Base-by-base conservation (phyloP, 2,329 filamentous ascomycete species). In the Pezicula radicicola region DNA sequence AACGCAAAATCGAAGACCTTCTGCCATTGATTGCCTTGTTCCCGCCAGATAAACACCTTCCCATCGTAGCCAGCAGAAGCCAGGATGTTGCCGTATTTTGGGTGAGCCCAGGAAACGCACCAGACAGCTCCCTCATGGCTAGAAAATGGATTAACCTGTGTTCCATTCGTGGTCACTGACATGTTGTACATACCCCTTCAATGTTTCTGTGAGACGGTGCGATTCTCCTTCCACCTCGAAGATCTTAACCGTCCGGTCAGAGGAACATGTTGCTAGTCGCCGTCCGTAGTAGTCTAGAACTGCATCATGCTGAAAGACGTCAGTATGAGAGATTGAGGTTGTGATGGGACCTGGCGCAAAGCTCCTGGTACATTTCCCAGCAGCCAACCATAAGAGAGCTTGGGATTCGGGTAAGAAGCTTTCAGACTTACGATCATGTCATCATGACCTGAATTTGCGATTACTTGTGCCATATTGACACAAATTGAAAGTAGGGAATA, bases 221-320 rank as follows among this genome's bases (percentile, higher is more conserved):
- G 87, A 83, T 64, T 97, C 92, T 66, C 91, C 91, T 66, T 97
- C 93, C 51, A 99, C 88, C 74, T 99, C 94, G 69, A 97, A 99
- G 68, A 99, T 97, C 78, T 97, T 97, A 78, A 99, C 96, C 45
- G 93, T 97, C 70, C 94, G 92, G 75, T 99, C 94, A 60, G 93
- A 97, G 35, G 92, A 97, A 74, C 94, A 97, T 60, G 94, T 99
- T 57, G 94, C 94, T 63, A 99, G 84, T 68, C 93, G 88, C 62
- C 94, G 87, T 67, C 94, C 94, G 73, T 97, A 99, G 79, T 97
- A 99, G 72, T 99, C 94, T 68, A 99, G 87, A 60, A 96, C 93
- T 60, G 94, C 94, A 82, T 99, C 94, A 73, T 99, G 94, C 93
- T 91, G 61, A 33, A 39, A 40, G 60, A 39, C 45, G 36, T 64